A percentile compares a stretch with the other conserved stretches of the same genome.
phyloP scores from a whole-genome alignment of 164 flowering plant genomes.

The Houttuynia cordata region DNA sequence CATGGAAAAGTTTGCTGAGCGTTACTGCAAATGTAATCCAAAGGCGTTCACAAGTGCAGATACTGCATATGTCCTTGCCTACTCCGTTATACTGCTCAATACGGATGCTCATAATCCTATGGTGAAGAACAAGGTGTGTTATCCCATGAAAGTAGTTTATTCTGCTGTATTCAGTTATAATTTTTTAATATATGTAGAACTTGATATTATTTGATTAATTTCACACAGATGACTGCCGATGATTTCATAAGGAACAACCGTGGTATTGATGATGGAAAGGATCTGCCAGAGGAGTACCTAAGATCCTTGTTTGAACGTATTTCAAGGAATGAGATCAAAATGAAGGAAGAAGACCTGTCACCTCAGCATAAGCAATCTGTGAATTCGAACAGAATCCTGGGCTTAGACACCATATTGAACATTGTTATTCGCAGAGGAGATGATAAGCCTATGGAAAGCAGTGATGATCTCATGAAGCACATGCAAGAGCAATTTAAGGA shows the following conservation, averaged over 20 bases:
- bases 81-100: conserved; percentile 91
- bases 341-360: conserved; percentile 84
- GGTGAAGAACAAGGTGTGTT: conserved; percentile 95
- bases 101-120: conserved; percentile 97
- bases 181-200: background rate
- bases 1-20: conserved; percentile 98
- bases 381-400: conserved; percentile 68
- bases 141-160: background rate
- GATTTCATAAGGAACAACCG: conserved; percentile 97
- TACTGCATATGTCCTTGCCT: conserved; percentile 97
- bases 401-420: conserved; percentile 84
- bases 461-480: conserved; percentile 89
- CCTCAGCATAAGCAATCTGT: conserved; percentile 66
- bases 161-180: background rate
- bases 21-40: conserved; percentile 95
- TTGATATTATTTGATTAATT: conserved; percentile 5
- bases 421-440: conserved; percentile 89
- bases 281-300: conserved; percentile 86
- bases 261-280: conserved; percentile 98
- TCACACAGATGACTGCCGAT: conserved; percentile 93
- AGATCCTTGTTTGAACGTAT: conserved; percentile 86
- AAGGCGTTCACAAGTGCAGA: conserved; percentile 91
- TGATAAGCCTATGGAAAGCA: conserved; percentile 66
- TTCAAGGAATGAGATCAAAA: conserved; percentile 86
- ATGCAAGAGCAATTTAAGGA: conserved; percentile 99